Evolutionary conservation across 2,329 filamentous ascomycete species (phyloP).

Genomic region (Exophiala aquamarina): DNA sequence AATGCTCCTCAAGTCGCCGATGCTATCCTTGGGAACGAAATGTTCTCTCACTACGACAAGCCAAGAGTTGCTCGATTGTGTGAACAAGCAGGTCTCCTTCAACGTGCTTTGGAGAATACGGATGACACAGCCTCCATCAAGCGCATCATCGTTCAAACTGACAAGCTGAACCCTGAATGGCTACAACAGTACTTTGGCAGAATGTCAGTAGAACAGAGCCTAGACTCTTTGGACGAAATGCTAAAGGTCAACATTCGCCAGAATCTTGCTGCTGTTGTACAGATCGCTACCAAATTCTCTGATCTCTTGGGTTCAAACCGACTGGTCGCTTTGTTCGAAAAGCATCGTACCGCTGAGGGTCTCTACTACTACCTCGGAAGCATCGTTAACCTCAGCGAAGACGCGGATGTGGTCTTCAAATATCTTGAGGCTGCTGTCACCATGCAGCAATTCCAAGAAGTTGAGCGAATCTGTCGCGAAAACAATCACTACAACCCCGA

Average conservation of each 20-base stretch:
- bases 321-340: slow-evolving; percentile 92
- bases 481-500: slow-evolving; percentile 87
- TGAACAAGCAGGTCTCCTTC: slow-evolving; percentile 84
- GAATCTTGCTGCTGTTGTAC: slow-evolving; percentile 91
- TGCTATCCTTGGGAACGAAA: slow-evolving; percentile 95
- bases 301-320: slow-evolving; percentile 85
- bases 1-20: slow-evolving; percentile 97
- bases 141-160: slow-evolving; percentile 78
- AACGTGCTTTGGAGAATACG: slow-evolving; percentile 90
- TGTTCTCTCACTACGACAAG: slow-evolving; percentile 98
- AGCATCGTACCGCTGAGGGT: slow-evolving; percentile 94
- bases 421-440: slow-evolving; percentile 96
- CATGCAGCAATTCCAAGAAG: slow-evolving; percentile 91
- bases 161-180: slow-evolving; percentile 90
- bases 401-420: slow-evolving; percentile 96
- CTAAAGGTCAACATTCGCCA: slow-evolving; percentile 94
- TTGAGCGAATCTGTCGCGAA: slow-evolving; percentile 95
- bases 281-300: slow-evolving; percentile 96
- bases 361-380: slow-evolving; percentile 98
- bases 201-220: slow-evolving; percentile 89
- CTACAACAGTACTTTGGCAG: slow-evolving; percentile 89
- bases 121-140: slow-evolving; percentile 88
- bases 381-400: slow-evolving; percentile 95
- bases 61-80: slow-evolving; percentile 83
- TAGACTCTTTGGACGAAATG: slow-evolving; percentile 96